Evolutionary conservation across 2,329 filamentous ascomycete genomes (phyloP).

Genomic region (Stachybotrys chlorohalonatus): DNA sequence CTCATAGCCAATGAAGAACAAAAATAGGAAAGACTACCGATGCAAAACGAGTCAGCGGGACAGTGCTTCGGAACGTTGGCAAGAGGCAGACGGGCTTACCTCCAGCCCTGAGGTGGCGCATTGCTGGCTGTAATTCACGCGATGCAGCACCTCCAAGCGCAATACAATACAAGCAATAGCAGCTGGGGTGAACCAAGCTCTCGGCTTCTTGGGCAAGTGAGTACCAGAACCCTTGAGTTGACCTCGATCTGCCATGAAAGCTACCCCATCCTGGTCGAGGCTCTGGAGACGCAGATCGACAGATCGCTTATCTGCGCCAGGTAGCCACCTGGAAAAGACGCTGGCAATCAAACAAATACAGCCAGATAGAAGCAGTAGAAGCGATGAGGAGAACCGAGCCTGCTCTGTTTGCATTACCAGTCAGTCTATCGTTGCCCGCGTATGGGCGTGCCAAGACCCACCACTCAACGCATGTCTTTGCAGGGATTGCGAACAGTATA

Average conservation of each 20-base stretch:
- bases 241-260: constrained; percentile 13
- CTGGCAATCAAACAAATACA: constrained; percentile 28
- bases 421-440: neutral
- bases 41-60: neutral
- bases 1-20: constrained; percentile 35
- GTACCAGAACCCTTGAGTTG: constrained; percentile 23
- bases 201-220: constrained; percentile 34
- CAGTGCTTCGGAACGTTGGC: neutral
- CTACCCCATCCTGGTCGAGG: constrained; percentile 10
- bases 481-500: constrained; percentile 36
- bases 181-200: constrained; percentile 33
- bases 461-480: constrained; percentile 40
- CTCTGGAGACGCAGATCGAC: constrained; percentile 13
- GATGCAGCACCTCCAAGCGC: constrained; percentile 38
- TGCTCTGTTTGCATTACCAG: constrained; percentile 25
- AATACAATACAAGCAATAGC: constrained; percentile 35
- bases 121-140: constrained; percentile 36
- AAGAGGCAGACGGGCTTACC: constrained; percentile 16
- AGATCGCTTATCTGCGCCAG: constrained; percentile 38
- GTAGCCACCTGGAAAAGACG: constrained; percentile 34
- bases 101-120: constrained; percentile 42
- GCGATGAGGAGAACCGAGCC: constrained; percentile 32
- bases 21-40: constrained; percentile 36
- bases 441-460: constrained; percentile 12
- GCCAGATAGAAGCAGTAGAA: neutral